Evolutionary conservation across 202 grass and related monocot species (phyloP), one percentile per base, ranked within the genome.

Genomic region (Saccharum hybrid): DNA sequence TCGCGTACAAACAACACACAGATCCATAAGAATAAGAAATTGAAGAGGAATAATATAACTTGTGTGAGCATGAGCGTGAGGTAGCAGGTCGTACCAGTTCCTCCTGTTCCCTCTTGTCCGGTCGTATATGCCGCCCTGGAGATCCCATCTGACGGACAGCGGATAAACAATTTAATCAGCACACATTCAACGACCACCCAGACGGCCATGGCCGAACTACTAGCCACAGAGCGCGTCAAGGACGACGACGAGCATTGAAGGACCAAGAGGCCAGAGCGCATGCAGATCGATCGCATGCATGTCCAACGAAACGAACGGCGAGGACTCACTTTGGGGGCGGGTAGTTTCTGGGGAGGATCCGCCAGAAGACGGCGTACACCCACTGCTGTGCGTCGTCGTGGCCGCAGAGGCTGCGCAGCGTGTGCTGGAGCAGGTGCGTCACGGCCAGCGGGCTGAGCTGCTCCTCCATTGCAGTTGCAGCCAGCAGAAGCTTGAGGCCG

Each of bases 281-380:
- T 36, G 34, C 57, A 43, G 18, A 45, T 46, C 42, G 30, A 46
- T 48, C 19, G 30, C 12, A 33, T 14, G 42, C 16, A 54, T 54
- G 16, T 54, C 7, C 5, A 6, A 37, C 12, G 42, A 41, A 10
- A n/a, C 21, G 10, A n/a, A 26, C 10, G 68, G 11, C 67, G 34
- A 16, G 3, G 43, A 22, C 79, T 85, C 76, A 94, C 96, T 88
- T 98, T 51, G 96, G 96, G 39, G 92, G 96, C 6, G 96, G 96
- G 81, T 98, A 98, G 84, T 98, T 98, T 23, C 92, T 85, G 62
- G 92, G 96, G 66, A 95, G 85, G 82, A 98, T 95, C 79, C 96
- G 88, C 96, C 96, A 98, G 84, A 98, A 95, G 72, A 98, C 92
- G 74, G 96, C 92, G 77, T 98, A 98, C 23, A 98, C 87, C 95